Conservation (phyloP, 1,139 yeast species). For the Sugiyamaella neomexicana region DNA sequence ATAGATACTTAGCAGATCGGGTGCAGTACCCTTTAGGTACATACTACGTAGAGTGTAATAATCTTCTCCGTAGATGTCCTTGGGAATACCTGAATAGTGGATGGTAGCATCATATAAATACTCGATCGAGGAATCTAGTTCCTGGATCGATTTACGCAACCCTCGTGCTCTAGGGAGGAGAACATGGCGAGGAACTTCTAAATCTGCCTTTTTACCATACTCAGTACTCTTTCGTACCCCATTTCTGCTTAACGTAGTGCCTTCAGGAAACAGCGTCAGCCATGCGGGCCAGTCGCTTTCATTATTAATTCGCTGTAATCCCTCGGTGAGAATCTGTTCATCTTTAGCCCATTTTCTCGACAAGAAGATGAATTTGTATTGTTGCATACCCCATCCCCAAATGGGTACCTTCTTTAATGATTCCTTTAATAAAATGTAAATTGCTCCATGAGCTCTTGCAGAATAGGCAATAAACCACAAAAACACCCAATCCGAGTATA, state of each 20-base stretch:
- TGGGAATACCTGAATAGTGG: constrained; percentile 69
- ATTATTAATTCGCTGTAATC: constrained; percentile 52
- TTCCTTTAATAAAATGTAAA: constrained; percentile 74
- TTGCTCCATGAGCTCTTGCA: constrained; percentile 59
- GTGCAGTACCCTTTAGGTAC: constrained; percentile 71
- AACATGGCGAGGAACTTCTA: constrained; percentile 56
- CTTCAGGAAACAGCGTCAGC: constrained; percentile 86
- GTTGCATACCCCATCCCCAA: constrained; percentile 84
- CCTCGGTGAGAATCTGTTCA: constrained; percentile 56
- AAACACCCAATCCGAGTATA: constrained; percentile 92
- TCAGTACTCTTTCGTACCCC: constrained; percentile 59
- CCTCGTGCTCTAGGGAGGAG: constrained; percentile 84
- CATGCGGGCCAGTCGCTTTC: constrained; percentile 44
- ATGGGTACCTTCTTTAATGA: constrained; percentile 74
- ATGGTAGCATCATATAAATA: constrained; percentile 81
- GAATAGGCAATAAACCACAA: constrained; percentile 86
- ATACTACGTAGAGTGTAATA: constrained; percentile 63
- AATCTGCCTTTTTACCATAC: constrained; percentile 53
- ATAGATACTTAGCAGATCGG: constrained; percentile 62
- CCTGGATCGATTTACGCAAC: constrained; percentile 61
- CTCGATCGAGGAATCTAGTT: constrained; percentile 59
- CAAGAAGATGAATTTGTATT: constrained; percentile 75
- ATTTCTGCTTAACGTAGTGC: constrained; percentile 75
- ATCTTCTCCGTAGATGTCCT: constrained; percentile 73
- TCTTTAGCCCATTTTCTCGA: constrained; percentile 85